phyloP scores from a whole-genome alignment of 2,329 filamentous ascomycete genomes.

The Scedosporium aurantiacum region DNA sequence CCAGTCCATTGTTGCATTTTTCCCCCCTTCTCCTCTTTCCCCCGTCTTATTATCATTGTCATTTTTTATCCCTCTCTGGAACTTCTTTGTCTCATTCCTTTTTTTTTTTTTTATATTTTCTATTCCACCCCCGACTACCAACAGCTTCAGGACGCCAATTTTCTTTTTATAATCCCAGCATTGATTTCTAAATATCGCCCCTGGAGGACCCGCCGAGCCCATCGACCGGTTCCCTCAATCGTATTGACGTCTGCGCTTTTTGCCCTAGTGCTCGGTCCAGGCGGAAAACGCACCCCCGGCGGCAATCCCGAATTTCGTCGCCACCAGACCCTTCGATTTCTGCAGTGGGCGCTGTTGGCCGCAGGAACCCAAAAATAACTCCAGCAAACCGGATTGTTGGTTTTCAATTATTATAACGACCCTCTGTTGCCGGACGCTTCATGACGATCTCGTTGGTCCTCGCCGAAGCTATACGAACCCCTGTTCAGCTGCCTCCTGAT shows the following conservation, averaged over 20 bases:
- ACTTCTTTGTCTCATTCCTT: background rate
- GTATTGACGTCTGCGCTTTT: background rate
- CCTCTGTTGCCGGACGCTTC: background rate
- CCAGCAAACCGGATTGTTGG: background rate
- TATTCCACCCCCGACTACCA: background rate
- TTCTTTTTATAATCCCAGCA: no score
- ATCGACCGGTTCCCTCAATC: background rate
- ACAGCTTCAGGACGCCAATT: no score
- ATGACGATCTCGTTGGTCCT: constrained; percentile 6
- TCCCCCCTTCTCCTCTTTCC: background rate
- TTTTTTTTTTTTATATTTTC: background rate
- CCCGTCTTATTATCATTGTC: background rate
- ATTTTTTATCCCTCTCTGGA: background rate
- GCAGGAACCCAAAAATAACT: background rate
- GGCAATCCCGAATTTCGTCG: background rate
- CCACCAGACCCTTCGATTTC: background rate
- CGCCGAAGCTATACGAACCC: background rate
- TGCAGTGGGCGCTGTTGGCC: background rate
- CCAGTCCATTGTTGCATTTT: background rate
- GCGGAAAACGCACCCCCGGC: background rate
- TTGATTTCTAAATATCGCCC: no score
- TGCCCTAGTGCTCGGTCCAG: background rate
- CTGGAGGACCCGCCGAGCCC: background rate
- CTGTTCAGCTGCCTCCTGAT: constrained; percentile 4
- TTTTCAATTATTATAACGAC: background rate